Percentiles rank a stretch among this genome's conserved stretches.
These are phyloP conservation scores for Pleurotus tuoliensis DNA, from an alignment of 768 basidiomycete genomes.

Conservation along the genomic window DNA sequence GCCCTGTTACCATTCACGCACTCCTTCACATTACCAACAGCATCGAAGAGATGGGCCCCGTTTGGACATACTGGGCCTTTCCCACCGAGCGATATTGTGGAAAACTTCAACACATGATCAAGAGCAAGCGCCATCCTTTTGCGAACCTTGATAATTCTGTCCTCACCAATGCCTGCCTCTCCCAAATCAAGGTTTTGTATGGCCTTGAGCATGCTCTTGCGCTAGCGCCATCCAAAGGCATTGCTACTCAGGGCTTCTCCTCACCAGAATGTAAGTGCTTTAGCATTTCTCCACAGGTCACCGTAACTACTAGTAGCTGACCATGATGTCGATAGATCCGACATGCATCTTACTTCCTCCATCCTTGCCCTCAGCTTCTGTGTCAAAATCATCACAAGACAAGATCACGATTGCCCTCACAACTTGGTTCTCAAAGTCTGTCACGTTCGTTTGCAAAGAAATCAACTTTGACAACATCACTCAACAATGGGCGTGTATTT, in stretches of 20 bases:
- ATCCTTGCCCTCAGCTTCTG: background rate
- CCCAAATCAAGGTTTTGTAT: conserved; percentile 25
- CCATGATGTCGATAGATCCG: conserved; percentile 16
- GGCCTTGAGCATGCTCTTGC: conserved; percentile 19
- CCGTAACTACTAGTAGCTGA: background rate
- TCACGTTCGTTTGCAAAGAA: background rate
- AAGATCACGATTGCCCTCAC: conserved; percentile 18
- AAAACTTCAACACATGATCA: conserved; percentile 19
- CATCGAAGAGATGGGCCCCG: conserved; percentile 29
- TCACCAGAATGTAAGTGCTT: conserved; percentile 9
- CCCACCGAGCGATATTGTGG: conserved; percentile 36
- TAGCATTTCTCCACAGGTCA: no score
- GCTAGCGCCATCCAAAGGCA: conserved; percentile 8
- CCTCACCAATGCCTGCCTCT: conserved; percentile 25
- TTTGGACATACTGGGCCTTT: conserved; percentile 36
- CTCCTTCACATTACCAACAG: conserved; percentile 30
- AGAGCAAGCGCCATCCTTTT: conserved; percentile 28
- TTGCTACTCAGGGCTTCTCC: background rate
- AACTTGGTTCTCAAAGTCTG: background rate
- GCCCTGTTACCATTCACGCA: conserved; percentile 17
- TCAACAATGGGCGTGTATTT: conserved; percentile 22
- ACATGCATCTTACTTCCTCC: conserved; percentile 24
- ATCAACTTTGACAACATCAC: conserved; percentile 5
- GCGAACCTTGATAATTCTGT: conserved; percentile 23
- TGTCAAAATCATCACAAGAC: background rate